Conservation (phyloP, 306 rosid species). For the Trifolium dubium region DNA sequence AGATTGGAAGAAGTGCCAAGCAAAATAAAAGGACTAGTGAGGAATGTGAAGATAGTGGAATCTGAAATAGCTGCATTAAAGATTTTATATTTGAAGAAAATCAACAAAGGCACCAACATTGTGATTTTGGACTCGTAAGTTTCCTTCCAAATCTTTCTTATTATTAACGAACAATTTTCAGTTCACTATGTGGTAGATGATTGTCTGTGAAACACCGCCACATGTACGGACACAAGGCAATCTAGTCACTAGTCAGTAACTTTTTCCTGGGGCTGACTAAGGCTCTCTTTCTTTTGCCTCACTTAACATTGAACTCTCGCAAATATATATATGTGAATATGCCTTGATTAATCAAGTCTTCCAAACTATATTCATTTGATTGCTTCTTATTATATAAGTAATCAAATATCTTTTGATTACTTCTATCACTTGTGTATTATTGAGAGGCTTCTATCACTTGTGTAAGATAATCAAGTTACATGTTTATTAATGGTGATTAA, state of each 20-base stretch:
- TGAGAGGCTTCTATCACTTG: no score
- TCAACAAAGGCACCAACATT: slow-evolving; percentile 72
- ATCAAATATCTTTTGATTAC: background rate
- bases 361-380: slow-evolving; percentile 7
- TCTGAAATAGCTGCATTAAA: slow-evolving; percentile 87
- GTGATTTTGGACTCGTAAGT: slow-evolving; percentile 88
- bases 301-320: slow-evolving; percentile 17
- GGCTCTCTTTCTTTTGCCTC: slow-evolving; percentile 12
- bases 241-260: slow-evolving; percentile 60
- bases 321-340: slow-evolving; percentile 16
- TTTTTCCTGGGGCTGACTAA: slow-evolving; percentile 80
- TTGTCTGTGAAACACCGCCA: background rate
- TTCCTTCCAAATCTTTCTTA: slow-evolving; percentile 22
- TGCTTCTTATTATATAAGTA: background rate
- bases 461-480: no score
- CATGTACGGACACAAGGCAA: background rate
- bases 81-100: slow-evolving; percentile 79
- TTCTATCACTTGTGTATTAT: background rate
- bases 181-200: background rate
- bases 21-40: slow-evolving; percentile 78
- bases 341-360: background rate
- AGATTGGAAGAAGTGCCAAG: slow-evolving; percentile 89
- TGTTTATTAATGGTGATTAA: no score
- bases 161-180: background rate
- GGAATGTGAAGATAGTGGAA: slow-evolving; percentile 81